Percentiles rank a stretch among this genome's conserved stretches.
phyloP scores from a whole-genome alignment of 2,329 filamentous ascomycete species.

The Nigrospora oryzae region DNA sequence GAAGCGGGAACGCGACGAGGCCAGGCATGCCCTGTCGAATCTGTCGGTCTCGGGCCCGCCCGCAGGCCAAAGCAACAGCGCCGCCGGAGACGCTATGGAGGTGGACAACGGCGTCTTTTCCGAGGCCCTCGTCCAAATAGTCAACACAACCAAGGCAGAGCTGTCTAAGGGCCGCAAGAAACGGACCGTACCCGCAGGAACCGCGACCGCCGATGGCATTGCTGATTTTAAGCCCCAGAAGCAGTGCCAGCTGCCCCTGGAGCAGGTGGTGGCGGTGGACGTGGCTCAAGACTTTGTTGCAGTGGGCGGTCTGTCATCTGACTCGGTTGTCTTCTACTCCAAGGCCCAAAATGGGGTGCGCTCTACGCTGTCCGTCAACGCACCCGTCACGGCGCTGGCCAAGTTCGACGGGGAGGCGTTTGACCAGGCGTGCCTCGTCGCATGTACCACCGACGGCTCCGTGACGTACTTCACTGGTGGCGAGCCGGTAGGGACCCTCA shows the following conservation, averaged over 20 bases:
- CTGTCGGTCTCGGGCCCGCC: conserved; percentile 58
- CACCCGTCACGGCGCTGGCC: conserved; percentile 50
- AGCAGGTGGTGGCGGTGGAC: conserved; percentile 39
- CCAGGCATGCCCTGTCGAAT: conserved; percentile 78
- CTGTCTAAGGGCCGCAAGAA: conserved; percentile 85
- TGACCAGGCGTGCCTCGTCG: no score
- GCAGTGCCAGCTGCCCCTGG: conserved; percentile 37
- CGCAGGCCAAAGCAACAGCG: conserved; percentile 37
- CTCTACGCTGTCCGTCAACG: conserved; percentile 56
- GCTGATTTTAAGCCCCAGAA: conserved; percentile 34
- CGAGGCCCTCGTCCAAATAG: conserved; percentile 58
- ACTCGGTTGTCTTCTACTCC: conserved; percentile 63
- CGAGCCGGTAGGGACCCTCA: conserved; percentile 58
- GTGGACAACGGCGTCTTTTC: conserved; percentile 76
- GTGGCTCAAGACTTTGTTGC: conserved; percentile 57
- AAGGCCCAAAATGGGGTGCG: conserved; percentile 59
- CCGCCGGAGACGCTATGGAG: conserved; percentile 80
- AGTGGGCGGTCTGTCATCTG: conserved; percentile 66
- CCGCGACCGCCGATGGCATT: conserved; percentile 71
- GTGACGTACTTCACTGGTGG: conserved; percentile 67
- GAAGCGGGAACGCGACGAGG: conserved; percentile 87
- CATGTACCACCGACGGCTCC: conserved; percentile 35
- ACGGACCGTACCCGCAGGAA: conserved; percentile 74
- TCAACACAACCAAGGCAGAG: conserved; percentile 75
- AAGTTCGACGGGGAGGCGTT: no score